Base-by-base conservation (phyloP, 345 rosid genomes). In the Pseudoturritis turrita region DNA sequence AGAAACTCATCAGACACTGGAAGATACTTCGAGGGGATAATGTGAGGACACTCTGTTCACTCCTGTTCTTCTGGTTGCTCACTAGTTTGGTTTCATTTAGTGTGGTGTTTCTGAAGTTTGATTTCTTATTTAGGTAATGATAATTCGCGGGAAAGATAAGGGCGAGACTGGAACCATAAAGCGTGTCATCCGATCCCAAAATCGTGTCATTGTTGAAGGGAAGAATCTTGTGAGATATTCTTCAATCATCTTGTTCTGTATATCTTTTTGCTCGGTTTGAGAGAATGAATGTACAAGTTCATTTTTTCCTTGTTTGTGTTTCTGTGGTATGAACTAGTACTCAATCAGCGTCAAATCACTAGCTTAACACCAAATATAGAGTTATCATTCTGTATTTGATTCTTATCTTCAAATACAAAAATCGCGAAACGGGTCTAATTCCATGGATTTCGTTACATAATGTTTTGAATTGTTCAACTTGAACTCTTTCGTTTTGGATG, bases 1-100 rank as follows among this genome's bases (percentile, higher is more conserved):
- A 91, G 84, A 95, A 89, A 67, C 96, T 95, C 44, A 89, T 95
- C 67, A 83, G 89, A 82, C 94, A 95, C 82, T 95, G 99, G 99
- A 95, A 88, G 83, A 40, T 95, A 54, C 89, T 95, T 21, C 81
- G 96, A 69, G 99, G 99, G 49, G 99, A 95, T 72, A 88, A 89
- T 79, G 98, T 95, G 77, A 82, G 89, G 8, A 33, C 47, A n/a
- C 25, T 23, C 17, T 29, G 22, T 39, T 14, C 19, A 18, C 58
- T 73, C 62, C 19, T 55, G 3, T 29, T 56, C 61, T 55, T 47
- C 21, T 40, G 18, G 21, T 56, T 37, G 7, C 36, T 62, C 36
- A 5, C n/a, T 68, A 3, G 28, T 37, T 61, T 46, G 18, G 31
- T 59, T 67, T 52, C 73, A 46, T 14, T 41, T 39, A 49, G 3